Conservation (phyloP, 2,329 filamentous ascomycete species). For the Phyllosticta citribraziliensis region DNA sequence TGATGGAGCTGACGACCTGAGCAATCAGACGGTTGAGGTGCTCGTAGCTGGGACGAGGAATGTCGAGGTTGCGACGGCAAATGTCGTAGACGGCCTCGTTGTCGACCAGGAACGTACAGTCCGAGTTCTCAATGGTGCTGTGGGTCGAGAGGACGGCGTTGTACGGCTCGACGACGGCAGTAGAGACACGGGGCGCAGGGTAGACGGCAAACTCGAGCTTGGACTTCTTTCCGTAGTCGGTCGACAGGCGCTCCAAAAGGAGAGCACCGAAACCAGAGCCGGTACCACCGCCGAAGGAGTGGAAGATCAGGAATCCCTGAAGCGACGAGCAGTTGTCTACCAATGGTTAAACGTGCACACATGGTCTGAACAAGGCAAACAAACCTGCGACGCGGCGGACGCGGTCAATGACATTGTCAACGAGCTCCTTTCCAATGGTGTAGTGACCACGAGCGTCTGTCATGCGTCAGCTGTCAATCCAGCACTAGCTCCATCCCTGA, state of each 20-base stretch:
- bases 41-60: slow-evolving; percentile 96
- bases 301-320: slow-evolving; percentile 98
- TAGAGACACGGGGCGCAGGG: slow-evolving; percentile 92
- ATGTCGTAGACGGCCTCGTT: slow-evolving; percentile 99
- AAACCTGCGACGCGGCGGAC: slow-evolving; percentile 74
- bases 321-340: slow-evolving; percentile 90
- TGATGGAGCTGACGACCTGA: slow-evolving; percentile 98
- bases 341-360: not conserved
- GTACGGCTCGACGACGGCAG: slow-evolving; percentile 97
- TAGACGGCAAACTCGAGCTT: slow-evolving; percentile 99
- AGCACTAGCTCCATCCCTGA: not conserved
- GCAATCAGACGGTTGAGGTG: slow-evolving; percentile 98
- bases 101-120: slow-evolving; percentile 99
- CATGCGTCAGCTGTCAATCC: slow-evolving; percentile 3
- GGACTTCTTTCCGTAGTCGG: slow-evolving; percentile 99
- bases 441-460: slow-evolving; percentile 94
- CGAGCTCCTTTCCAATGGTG: slow-evolving; percentile 98
- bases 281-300: slow-evolving; percentile 98
- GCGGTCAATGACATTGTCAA: slow-evolving; percentile 96
- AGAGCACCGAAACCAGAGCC: slow-evolving; percentile 97
- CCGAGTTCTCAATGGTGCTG: slow-evolving; percentile 97
- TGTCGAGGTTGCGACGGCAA: slow-evolving; percentile 92
- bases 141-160: slow-evolving; percentile 99
- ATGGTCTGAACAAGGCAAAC: not conserved
- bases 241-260: slow-evolving; percentile 95